Percentiles rank a stretch among this genome's conserved stretches.
phyloP scores from a whole-genome alignment of 2,329 filamentous ascomycete genomes.

The Talaromyces sp. region DNA sequence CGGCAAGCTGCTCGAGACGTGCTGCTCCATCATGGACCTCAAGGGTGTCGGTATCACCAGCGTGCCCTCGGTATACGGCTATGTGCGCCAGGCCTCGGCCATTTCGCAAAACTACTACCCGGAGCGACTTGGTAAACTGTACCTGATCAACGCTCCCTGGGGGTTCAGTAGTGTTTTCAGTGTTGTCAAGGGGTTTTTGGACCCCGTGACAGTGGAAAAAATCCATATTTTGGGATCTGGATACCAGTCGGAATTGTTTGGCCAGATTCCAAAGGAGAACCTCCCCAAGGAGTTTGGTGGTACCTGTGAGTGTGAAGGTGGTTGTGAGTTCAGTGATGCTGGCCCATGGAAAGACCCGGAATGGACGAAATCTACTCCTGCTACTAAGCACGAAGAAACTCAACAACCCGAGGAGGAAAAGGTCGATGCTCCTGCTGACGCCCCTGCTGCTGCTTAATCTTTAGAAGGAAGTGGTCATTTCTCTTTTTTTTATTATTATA shows the following conservation, averaged over 20 bases:
- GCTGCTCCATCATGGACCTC: conserved; percentile 97
- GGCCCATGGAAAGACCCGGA: conserved; percentile 70
- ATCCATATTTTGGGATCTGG: conserved; percentile 80
- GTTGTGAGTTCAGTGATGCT: conserved; percentile 80
- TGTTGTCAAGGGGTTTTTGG: conserved; percentile 88
- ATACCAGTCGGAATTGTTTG: conserved; percentile 80
- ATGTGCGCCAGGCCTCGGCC: conserved; percentile 76
- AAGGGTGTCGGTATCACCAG: conserved; percentile 86
- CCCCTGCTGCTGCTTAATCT: not conserved
- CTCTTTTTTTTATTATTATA: not conserved
- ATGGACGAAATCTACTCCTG: conserved; percentile 31
- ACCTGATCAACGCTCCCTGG: conserved; percentile 97
- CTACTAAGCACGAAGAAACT: too few species aligned
- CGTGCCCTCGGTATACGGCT: conserved; percentile 78
- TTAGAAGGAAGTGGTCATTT: not conserved
- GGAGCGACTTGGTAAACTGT: conserved; percentile 90
- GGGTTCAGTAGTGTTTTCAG: conserved; percentile 83
- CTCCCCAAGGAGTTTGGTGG: conserved; percentile 84
- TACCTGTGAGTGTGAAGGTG: conserved; percentile 72
- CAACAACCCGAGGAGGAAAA: conserved; percentile 16
- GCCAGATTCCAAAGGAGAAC: conserved; percentile 84
- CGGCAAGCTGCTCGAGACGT: conserved; percentile 88
- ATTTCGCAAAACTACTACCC: conserved; percentile 99
- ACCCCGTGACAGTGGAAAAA: conserved; percentile 94
- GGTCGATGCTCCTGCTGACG: not conserved